Evolutionary conservation across 768 basidiomycete species (phyloP), one percentile per base, ranked within the genome.

Genomic region (Suillus variegatus): DNA sequence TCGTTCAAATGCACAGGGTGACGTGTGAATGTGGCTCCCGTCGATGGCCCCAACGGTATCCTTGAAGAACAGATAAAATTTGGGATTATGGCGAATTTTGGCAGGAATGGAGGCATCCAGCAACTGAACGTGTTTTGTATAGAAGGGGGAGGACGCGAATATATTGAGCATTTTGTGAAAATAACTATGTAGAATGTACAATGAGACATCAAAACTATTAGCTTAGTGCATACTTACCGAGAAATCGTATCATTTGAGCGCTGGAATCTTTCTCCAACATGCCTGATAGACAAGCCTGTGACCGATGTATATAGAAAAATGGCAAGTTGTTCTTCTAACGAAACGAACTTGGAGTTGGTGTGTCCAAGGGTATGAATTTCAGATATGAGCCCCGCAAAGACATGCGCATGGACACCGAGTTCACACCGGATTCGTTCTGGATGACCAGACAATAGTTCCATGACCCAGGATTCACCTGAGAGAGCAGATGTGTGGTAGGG

Each of bases 251-350:
- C 78, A 13, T 72, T 76, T 67, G 78, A 77, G 2, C 73, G 61
- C 65, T 82, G 81, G 64, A 82, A 82, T 16, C 72, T 61, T 58
- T 82, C 80, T 57, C 75, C 72, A 46, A 78, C 65, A 52, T 76
- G 70, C 8, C 44, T n/a, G 7, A 46, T 9, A n/a, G 44, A 44
- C 3, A 44, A 18, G 6, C 43, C 43, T 44, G 74, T 78, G 1
- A 70, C 67, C 7, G 70, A 68, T 49, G 74, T 67, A 9, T 70
- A 65, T 18, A 81, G 74, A 63, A 81, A 81, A 25, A 81, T 78
- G 0, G 78, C 77, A 14, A 81, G 58, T 62, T 81, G 76, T 58
- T 82, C 80, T 32, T 80, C 75, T 9, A 70, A 60, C 0, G 68
- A 64, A 12, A 81, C 68, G 67, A 71, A 67, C 35, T 63, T 66